A percentile compares a stretch with the other conserved stretches of the same genome.
Conservation (phyloP, 306 rosid species). For the Sechiopsis laciniata region DNA sequence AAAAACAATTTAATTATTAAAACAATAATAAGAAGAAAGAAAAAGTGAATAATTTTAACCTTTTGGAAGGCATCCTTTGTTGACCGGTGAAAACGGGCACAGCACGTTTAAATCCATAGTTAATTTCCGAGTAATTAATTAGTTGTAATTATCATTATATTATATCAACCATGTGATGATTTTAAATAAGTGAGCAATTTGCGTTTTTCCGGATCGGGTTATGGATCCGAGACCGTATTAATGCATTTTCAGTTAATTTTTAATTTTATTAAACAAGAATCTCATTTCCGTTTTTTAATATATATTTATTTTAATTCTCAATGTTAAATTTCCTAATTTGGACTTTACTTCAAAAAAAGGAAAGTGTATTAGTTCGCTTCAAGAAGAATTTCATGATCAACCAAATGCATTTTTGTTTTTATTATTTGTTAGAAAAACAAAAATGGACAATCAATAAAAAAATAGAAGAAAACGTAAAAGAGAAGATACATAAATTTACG, state of each 20-base stretch:
- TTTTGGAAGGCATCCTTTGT: neutral
- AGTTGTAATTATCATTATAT: neutral
- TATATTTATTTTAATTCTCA: neutral
- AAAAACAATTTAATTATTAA: neutral
- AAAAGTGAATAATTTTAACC: neutral
- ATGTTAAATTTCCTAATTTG: neutral
- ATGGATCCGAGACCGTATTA: conserved; percentile 17
- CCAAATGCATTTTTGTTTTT: neutral
- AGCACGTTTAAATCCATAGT: neutral
- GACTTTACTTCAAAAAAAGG: neutral
- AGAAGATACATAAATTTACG: no score
- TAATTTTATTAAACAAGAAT: no score
- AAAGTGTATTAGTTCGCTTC: neutral
- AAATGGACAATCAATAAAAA: no score
- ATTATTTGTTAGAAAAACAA: no score
- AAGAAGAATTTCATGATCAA: neutral
- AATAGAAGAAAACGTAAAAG: no score
- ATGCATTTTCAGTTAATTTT: neutral
- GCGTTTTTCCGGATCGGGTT: conserved; percentile 19
- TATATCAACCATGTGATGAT: conserved; percentile 5
- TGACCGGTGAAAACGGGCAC: neutral
- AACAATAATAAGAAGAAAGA: neutral
- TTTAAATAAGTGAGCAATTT: neutral
- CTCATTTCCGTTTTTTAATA: no score
- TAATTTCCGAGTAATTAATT: neutral